Evolutionary conservation across 2,329 filamentous ascomycete genomes (phyloP), one percentile per base, ranked within the genome.

Genomic region (Plectosphaerella sp.): DNA sequence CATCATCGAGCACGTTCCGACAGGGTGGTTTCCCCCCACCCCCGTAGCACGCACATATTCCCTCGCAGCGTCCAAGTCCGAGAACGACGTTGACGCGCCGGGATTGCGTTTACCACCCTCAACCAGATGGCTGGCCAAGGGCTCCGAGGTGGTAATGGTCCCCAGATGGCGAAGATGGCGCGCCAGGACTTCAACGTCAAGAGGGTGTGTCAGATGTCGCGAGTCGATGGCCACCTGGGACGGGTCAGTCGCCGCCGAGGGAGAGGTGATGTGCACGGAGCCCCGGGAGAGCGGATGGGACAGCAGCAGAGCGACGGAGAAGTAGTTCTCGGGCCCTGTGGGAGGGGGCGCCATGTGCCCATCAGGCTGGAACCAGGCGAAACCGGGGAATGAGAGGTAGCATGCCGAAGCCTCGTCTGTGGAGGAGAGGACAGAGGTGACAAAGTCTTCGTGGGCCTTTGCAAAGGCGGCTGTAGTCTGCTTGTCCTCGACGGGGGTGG

Each of bases 261-360:
- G 50, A 4, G 70, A 72, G 11, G 67, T 67, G 55, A 86, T 80
- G 66, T 86, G 84, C 53, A 83, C 76, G 36, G 73, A 72, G 7
- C 84, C 84, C 1, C 82, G 74, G 2, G 79, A 82, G 57, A 83
- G 77, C 0, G 84, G 83, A 50, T 86, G 84, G 48, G 80, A 79
- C 25, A 84, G 78, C 55, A 82, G 81, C 0, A 76, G 73, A 55
- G 78, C 78, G 53, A 79, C 70, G 14, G 80, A 78, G 48, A 83
- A 72, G 61, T 79, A 82, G 58, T 84, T 59, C 22, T 54, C 51
- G 10, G 54, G 48, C 16, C 52, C 57, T 20, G 53, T 16, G 22
- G 58, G 55, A 6, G 55, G 51, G 7, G 53, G 25, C 14, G 50
- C 55, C 53, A 54, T 56, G 20, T 39, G 48, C 9, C 55, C 55